These are phyloP conservation scores for Kluyveromyces marxianus DNA, from an alignment of 1,139 yeast species.

Conservation along the genomic window DNA sequence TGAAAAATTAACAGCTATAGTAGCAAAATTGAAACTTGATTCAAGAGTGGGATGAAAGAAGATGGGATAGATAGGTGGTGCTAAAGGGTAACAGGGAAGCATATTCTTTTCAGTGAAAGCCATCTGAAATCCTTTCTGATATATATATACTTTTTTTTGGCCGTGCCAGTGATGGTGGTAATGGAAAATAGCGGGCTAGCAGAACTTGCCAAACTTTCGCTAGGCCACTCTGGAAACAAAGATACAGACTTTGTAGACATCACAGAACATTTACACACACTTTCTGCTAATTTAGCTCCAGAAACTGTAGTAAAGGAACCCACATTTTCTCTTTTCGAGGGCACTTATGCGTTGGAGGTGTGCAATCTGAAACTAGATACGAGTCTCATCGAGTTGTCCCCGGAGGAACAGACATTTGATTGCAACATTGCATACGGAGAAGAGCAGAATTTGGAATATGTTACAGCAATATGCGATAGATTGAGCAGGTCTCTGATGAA, in stretches of 20 bases:
- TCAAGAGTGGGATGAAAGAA: too few relatives aligned
- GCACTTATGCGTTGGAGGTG: constrained; percentile 67
- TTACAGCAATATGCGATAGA: constrained; percentile 42
- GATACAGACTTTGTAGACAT: constrained; percentile 35
- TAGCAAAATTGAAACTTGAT: too few relatives aligned
- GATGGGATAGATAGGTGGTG: too few relatives aligned
- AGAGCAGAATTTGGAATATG: constrained; percentile 31
- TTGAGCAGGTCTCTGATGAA: constrained; percentile 41
- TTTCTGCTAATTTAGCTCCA: constrained; percentile 32
- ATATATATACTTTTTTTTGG: too few relatives aligned
- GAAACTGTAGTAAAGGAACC: constrained; percentile 45
- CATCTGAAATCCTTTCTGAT: too few relatives aligned
- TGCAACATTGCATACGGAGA: constrained; percentile 16
- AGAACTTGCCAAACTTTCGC: neutral
- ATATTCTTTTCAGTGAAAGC: too few relatives aligned
- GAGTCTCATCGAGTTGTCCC: constrained; percentile 40
- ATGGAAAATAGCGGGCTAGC: neutral
- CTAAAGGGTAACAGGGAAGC: too few relatives aligned
- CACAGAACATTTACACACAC: constrained; percentile 35
- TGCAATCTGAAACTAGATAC: constrained; percentile 59
- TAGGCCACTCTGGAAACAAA: neutral
- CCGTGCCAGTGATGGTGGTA: neutral
- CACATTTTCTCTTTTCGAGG: constrained; percentile 55
- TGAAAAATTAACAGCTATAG: too few relatives aligned
- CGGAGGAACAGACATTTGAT: constrained; percentile 34